Percentiles rank a stretch among this genome's conserved stretches.
These are phyloP conservation scores for Dioscorea cayenensis DNA, from an alignment of 116 monocot species.

Conservation along the genomic window DNA sequence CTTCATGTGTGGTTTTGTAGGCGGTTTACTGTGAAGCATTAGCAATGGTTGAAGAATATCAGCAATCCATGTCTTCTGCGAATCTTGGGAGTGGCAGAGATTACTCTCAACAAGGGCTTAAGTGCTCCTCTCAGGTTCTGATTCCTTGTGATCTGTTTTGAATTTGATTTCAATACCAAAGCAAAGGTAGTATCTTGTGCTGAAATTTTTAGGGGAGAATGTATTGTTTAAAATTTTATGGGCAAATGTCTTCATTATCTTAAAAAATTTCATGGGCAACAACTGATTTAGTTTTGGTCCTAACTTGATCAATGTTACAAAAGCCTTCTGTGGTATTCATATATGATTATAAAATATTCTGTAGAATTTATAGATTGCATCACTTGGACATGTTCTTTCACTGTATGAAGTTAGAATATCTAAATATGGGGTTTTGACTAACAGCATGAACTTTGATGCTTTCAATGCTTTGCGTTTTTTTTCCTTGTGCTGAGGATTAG, in stretches of 20 bases:
- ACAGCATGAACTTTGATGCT: neutral
- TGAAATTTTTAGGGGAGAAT: too few relatives aligned
- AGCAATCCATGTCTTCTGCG: constrained; percentile 24
- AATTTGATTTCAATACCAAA: neutral
- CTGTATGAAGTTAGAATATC: neutral
- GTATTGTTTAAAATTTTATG: too few relatives aligned
- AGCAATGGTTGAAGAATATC: constrained; percentile 51
- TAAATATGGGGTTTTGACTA: neutral
- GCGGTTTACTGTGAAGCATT: constrained; percentile 60
- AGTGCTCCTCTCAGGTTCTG: constrained; percentile 49
- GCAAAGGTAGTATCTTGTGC: neutral
- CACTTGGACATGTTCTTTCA: too few relatives aligned
- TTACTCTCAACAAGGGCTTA: constrained; percentile 28
- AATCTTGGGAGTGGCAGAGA: constrained; percentile 32
- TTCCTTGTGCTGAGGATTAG: neutral
- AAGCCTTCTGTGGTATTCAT: too few relatives aligned
- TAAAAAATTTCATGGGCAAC: too few relatives aligned
- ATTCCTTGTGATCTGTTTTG: neutral
- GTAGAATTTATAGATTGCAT: too few relatives aligned
- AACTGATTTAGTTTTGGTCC: too few relatives aligned
- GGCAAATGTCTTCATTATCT: too few relatives aligned
- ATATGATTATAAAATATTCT: too few relatives aligned
- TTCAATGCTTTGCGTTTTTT: neutral
- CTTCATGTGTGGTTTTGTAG: constrained; percentile 12
- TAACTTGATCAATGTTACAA: too few relatives aligned